These are phyloP conservation scores for Yarrowia hollandica DNA, from an alignment of 805 yeast species.

Conservation along the genomic window DNA sequence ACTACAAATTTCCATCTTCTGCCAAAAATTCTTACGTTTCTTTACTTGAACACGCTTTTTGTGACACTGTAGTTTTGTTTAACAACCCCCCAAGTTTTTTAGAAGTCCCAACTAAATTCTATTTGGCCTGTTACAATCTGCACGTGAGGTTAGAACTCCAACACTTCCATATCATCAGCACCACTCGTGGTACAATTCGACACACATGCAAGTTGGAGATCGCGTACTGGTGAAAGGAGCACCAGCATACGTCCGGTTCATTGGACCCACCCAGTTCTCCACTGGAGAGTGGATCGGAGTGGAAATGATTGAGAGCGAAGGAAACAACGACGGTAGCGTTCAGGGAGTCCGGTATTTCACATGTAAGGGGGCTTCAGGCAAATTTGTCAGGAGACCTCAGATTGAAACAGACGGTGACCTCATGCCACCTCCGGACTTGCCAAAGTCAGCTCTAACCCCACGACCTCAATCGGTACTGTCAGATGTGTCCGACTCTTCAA, in stretches of 20 bases:
- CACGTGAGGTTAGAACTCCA: background rate
- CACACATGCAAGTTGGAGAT: conserved; percentile 31
- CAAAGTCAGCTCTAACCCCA: background rate
- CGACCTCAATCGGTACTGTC: conserved; percentile 3
- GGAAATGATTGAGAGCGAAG: conserved; percentile 78
- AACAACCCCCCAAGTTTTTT: too few relatives aligned
- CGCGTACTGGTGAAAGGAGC: conserved; percentile 40
- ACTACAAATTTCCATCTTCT: too few relatives aligned
- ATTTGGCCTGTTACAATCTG: too few relatives aligned
- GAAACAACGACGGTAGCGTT: conserved; percentile 79
- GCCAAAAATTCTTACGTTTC: too few relatives aligned
- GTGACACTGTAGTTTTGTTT: too few relatives aligned
- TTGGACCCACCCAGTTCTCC: conserved; percentile 62
- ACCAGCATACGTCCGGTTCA: conserved; percentile 50
- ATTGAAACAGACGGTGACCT: conserved; percentile 46
- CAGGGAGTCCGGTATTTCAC: conserved; percentile 61
- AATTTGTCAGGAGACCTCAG: conserved; percentile 68
- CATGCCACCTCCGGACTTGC: conserved; percentile 39
- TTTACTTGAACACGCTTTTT: too few relatives aligned
- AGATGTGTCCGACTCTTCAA: background rate
- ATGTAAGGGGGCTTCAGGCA: conserved; percentile 63
- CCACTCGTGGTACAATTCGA: background rate
- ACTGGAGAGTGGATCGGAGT: conserved; percentile 72
- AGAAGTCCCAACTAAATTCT: too few relatives aligned
- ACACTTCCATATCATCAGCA: background rate